Base-by-base conservation (phyloP, 2,329 filamentous ascomycete genomes). In the Neospermospora avenae region DNA sequence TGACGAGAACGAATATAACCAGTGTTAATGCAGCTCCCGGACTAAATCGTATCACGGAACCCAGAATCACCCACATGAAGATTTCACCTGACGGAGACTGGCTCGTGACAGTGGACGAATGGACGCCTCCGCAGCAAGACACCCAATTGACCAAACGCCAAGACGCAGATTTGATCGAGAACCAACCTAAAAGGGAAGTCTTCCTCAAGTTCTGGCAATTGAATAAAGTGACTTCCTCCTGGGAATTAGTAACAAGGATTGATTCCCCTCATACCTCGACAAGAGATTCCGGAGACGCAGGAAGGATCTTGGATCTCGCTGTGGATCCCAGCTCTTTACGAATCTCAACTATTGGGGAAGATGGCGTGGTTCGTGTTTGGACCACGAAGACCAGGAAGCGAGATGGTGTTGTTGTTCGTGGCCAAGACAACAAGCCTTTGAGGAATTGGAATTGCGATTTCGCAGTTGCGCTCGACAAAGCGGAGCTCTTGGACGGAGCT, bases 61-160 rank as follows among this genome's bases (percentile, higher is more conserved):
- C 95, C 0, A 84, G 88, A 63, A 83, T 96, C 49, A 88, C 84
- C 6, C 84, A 89, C 58, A 78, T 98, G 54, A 83, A 87, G 45
- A 85, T 95, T 67, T 93, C 90, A 45, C 78, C 82, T 53, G 88
- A 98, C 70, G 93, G 93, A 18, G 82, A 85, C 65, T 98, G 93
- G 93, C 82, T 99, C 59, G 93, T 89, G 4, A 97, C 91, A 1
- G 84, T 96, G 1, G 95, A 99, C 72, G 90, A 93, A 70, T 99
- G 95, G 95, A 81, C 83, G 55, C 92, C 92, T 1, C 85, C 90
- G 10, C 76, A 78, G 13, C 78, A 83, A 61, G 92, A 97, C 70
- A 75, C 90, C 14, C 81, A 84, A 41, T 81, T 81, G 58, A 73
- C 89, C 8, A 77, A 78, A 55, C 76, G 81, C 63, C 71, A 78